A percentile compares a stretch with the other conserved stretches of the same genome.
These are phyloP conservation scores for Ustilago sp. DNA, from an alignment of 1,284 basidiomycete species.

Conservation along the genomic window DNA sequence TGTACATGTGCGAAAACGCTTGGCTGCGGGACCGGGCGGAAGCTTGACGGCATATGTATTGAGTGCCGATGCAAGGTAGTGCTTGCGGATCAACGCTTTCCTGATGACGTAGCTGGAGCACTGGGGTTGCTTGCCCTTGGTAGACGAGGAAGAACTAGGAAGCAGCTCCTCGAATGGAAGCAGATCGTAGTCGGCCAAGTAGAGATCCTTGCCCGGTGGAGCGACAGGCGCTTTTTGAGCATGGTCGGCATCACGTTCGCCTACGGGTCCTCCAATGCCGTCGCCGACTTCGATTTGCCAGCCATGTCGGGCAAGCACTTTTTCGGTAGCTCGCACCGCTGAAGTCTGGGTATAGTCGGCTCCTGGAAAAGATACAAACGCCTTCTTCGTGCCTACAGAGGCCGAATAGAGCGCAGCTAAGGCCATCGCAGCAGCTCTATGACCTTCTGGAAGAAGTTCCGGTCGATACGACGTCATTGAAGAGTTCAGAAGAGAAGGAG, in stretches of 20 bases:
- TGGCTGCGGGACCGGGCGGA: constrained; percentile 19
- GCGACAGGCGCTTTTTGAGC: constrained; percentile 6
- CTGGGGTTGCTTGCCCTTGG: constrained; percentile 72
- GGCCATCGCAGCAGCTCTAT: background rate
- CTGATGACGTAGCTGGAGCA: constrained; percentile 89
- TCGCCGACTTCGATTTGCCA: constrained; percentile 51
- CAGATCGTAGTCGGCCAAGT: constrained; percentile 66
- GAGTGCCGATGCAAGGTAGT: constrained; percentile 85
- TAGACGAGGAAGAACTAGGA: constrained; percentile 12
- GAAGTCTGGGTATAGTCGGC: constrained; percentile 64
- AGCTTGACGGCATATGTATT: constrained; percentile 68
- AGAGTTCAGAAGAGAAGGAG: too few species aligned
- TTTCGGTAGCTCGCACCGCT: constrained; percentile 45
- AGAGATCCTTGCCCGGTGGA: constrained; percentile 38
- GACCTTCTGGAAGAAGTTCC: background rate
- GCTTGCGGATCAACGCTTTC: constrained; percentile 93
- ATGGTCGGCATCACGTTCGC: background rate
- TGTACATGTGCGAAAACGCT: constrained; percentile 63
- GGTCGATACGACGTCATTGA: background rate
- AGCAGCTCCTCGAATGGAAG: constrained; percentile 64
- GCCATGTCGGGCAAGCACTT: constrained; percentile 38
- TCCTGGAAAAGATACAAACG: constrained; percentile 61
- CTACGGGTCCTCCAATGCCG: background rate
- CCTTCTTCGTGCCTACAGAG: constrained; percentile 10
- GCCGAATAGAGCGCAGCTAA: background rate